Percentiles rank a stretch among this genome's conserved stretches.
Conservation (phyloP, 306 rosid species). For the Argentina anserina region DNA sequence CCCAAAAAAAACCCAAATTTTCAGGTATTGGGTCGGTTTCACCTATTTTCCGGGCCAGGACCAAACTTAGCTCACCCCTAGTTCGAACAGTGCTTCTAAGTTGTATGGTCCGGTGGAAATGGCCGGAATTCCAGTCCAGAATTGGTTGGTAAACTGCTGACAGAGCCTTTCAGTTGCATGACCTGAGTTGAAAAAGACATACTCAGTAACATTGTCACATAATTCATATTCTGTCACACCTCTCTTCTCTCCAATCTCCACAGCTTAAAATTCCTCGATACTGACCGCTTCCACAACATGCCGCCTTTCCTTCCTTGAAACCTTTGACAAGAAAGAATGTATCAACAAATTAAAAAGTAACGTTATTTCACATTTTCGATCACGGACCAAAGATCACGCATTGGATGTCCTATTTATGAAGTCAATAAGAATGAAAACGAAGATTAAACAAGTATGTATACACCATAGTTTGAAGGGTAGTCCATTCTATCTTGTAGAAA, state of each 20-base stretch:
- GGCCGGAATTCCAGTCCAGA: conserved; percentile 31
- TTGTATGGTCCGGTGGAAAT: conserved; percentile 21
- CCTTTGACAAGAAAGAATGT: not conserved
- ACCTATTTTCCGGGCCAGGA: no score
- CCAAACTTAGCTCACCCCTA: no score
- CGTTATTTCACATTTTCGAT: no score
- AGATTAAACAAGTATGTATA: not conserved
- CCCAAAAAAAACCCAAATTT: no score
- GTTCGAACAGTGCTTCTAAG: conserved; percentile 33
- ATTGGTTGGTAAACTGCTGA: conserved; percentile 22
- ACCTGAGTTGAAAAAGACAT: conserved; percentile 40
- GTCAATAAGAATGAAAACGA: not conserved
- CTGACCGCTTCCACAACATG: conserved; percentile 32
- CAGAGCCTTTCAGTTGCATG: conserved; percentile 34
- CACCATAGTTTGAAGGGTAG: conserved; percentile 25
- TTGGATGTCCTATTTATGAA: no score
- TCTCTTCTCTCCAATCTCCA: conserved; percentile 35
- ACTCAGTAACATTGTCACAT: conserved; percentile 30
- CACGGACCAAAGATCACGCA: no score
- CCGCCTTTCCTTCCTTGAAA: conserved; percentile 24
- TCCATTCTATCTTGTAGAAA: conserved; percentile 7
- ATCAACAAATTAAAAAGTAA: no score
- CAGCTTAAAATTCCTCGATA: conserved; percentile 14
- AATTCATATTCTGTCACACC: conserved; percentile 27
- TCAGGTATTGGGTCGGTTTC: no score